phyloP scores from a whole-genome alignment of 805 yeast genomes.

The Starmerella bombi region DNA sequence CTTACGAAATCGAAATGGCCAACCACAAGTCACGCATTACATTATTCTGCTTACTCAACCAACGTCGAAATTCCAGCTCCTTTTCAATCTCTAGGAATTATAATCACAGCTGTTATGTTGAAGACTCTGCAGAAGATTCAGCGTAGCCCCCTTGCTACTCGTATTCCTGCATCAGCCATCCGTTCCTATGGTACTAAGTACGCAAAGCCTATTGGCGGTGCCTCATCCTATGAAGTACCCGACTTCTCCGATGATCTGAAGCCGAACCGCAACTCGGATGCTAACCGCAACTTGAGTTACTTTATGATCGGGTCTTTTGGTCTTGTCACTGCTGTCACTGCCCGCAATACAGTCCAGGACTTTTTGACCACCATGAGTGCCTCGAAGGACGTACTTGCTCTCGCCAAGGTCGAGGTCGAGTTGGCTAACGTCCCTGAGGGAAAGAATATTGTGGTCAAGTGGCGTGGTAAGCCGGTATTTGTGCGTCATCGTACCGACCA shows the following conservation, averaged over 20 bases:
- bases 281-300: constrained; percentile 76
- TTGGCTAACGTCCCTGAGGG: constrained; percentile 90
- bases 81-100: too few species aligned
- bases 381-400: constrained; percentile 95
- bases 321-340: constrained; percentile 80
- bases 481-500: constrained; percentile 94
- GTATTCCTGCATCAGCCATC: constrained; percentile 4
- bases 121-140: constrained; percentile 15
- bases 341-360: constrained; percentile 85
- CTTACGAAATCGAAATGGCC: too few species aligned
- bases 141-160: constrained; percentile 10
- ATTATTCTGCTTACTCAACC: constrained; percentile 10
- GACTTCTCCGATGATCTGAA: constrained; percentile 72
- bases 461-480: constrained; percentile 99
- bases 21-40: constrained; percentile 14
- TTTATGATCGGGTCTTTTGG: constrained; percentile 97
- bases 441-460: constrained; percentile 93
- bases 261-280: constrained; percentile 55
- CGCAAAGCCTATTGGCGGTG: constrained; percentile 24
- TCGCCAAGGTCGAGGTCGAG: constrained; percentile 98
- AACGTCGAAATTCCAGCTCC: too few species aligned
- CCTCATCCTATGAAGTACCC: constrained; percentile 76
- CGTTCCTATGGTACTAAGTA: constrained; percentile 16
- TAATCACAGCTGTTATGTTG: constrained; percentile 12
- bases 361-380: constrained; percentile 92